Evolutionary conservation across 352 stramenopile genomes (phyloP).

Genomic region (Pythium myriotylum): DNA sequence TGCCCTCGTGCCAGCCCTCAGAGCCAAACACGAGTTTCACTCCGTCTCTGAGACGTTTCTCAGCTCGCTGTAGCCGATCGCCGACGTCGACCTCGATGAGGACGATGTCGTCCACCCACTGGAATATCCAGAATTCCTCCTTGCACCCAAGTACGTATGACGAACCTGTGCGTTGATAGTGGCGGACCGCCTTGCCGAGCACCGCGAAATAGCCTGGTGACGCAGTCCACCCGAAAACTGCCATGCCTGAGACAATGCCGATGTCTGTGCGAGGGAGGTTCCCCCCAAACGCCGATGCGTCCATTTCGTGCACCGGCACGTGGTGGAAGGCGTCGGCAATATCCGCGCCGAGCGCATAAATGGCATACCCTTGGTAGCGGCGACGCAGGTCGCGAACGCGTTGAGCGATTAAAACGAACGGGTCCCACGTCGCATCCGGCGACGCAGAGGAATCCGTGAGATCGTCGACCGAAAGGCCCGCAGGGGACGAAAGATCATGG

Average conservation of each 20-base stretch:
- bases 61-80: constrained; percentile 8
- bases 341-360: constrained; percentile 12
- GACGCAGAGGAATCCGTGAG: constrained; percentile 5
- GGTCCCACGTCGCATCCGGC: constrained; percentile 16
- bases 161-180: constrained; percentile 5
- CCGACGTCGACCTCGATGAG: constrained; percentile 19
- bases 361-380: constrained; percentile 8
- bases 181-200: not conserved
- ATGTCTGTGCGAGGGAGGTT: constrained; percentile 3
- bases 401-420: constrained; percentile 5
- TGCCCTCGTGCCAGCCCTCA: constrained; percentile 16
- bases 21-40: constrained; percentile 13
- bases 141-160: not conserved
- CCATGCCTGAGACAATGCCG: constrained; percentile 14
- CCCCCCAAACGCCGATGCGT: constrained; percentile 15
- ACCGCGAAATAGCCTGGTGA: constrained; percentile 18
- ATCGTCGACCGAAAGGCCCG: constrained; percentile 11
- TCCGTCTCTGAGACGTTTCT: constrained; percentile 18
- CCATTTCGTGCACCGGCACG: constrained; percentile 6
- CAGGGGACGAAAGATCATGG: constrained; percentile 6
- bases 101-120: constrained; percentile 24
- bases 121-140: constrained; percentile 17
- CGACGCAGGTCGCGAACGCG: too few species aligned
- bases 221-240: constrained; percentile 18
- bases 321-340: constrained; percentile 20